Conservation (phyloP, 495 filamentous ascomycete genomes). For the Penicillium bovifimosum region DNA sequence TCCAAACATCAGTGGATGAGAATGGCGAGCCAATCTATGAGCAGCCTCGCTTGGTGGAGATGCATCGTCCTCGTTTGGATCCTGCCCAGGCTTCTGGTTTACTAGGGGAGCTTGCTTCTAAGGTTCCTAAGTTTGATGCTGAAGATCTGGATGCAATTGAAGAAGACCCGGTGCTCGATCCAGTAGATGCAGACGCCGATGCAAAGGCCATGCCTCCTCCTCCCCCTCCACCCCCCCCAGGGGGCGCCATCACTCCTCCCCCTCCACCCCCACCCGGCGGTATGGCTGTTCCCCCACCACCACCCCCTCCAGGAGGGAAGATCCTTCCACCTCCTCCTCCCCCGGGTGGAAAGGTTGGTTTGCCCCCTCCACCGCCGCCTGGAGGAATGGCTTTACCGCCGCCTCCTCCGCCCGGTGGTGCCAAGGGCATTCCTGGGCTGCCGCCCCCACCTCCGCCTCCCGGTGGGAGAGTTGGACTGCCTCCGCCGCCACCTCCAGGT, state of each 20-base stretch:
- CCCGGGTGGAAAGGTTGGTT: slow-evolving; percentile 28
- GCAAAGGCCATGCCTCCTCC: slow-evolving; percentile 40
- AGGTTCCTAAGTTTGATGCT: slow-evolving; percentile 69
- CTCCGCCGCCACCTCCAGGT: slow-evolving; percentile 46
- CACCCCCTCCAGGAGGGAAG: slow-evolving; percentile 26
- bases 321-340: slow-evolving; percentile 37
- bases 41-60: slow-evolving; percentile 60
- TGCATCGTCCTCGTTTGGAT: slow-evolving; percentile 69
- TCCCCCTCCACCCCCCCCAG: slow-evolving; percentile 29
- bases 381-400: slow-evolving; percentile 34
- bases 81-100: slow-evolving; percentile 67
- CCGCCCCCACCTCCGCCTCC: slow-evolving; percentile 41
- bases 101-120: slow-evolving; percentile 74
- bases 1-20: slow-evolving; percentile 34
- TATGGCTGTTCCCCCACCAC: slow-evolving; percentile 21
- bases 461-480: slow-evolving; percentile 44
- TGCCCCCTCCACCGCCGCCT: slow-evolving; percentile 43
- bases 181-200: slow-evolving; percentile 16
- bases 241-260: slow-evolving; percentile 34
- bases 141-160: slow-evolving; percentile 54
- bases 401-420: slow-evolving; percentile 41
- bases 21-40: slow-evolving; percentile 51
- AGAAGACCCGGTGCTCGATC: slow-evolving; percentile 18
- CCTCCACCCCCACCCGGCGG: slow-evolving; percentile 39
- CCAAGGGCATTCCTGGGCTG: slow-evolving; percentile 31